Evolutionary conservation across 176 grass and related monocot species (phyloP).

Genomic region (Oryza meridionalis): DNA sequence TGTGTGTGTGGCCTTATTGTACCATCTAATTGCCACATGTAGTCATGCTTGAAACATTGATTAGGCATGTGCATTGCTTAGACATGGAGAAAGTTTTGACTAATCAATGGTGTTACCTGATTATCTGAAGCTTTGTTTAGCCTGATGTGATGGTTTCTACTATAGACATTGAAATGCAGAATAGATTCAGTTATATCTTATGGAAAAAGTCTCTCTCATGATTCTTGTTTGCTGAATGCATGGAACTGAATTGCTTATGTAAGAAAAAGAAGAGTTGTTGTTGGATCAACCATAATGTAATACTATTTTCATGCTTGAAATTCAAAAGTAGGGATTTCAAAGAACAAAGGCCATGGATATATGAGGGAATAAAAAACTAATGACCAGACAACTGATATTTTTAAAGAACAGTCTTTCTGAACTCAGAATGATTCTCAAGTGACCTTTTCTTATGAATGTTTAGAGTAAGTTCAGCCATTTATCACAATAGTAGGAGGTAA

Average conservation of each 20-base stretch:
- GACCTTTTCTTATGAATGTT: slow-evolving; percentile 13
- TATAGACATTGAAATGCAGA: background rate
- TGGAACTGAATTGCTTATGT: background rate
- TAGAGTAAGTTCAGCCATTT: background rate
- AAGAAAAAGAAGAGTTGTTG: background rate
- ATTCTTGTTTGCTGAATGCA: background rate
- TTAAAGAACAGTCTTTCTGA: background rate
- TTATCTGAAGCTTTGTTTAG: background rate
- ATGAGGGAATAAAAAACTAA: background rate
- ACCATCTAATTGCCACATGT: background rate
- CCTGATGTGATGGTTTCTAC: background rate
- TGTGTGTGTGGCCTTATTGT: background rate
- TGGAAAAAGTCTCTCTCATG: background rate
- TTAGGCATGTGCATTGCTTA: background rate
- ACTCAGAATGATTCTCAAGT: background rate
- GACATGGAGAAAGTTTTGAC: background rate
- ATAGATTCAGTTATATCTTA: background rate
- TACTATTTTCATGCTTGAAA: background rate
- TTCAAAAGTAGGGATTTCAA: background rate
- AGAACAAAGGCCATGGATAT: background rate
- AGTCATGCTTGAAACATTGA: background rate
- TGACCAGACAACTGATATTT: background rate
- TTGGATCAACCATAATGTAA: background rate
- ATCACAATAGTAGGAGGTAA: background rate
- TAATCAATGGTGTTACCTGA: background rate